Conservation (phyloP, 2,329 filamentous ascomycete species). For the Beauveria bassiana region DNA sequence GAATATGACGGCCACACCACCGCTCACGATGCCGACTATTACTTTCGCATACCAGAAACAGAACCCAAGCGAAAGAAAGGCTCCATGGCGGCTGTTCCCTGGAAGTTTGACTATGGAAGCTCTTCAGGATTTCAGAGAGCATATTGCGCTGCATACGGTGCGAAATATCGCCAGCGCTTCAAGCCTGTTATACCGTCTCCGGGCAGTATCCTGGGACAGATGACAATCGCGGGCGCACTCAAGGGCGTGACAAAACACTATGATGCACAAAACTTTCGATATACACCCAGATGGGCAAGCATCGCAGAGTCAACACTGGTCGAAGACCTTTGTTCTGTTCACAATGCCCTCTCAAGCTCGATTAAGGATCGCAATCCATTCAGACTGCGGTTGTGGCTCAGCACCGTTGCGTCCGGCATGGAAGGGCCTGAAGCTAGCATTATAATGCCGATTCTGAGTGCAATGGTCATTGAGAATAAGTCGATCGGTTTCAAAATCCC, state of each 20-base stretch:
- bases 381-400: neutral
- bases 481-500: neutral
- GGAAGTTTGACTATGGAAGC: neutral
- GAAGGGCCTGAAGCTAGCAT: rapidly evolving
- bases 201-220: neutral
- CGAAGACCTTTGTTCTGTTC: neutral
- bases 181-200: rapidly evolving
- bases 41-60: neutral
- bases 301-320: neutral
- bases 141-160: neutral
- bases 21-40: neutral
- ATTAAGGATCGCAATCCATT: neutral
- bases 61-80: neutral
- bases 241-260: neutral
- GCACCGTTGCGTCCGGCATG: neutral
- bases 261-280: neutral
- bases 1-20: neutral
- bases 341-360: neutral
- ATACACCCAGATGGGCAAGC: neutral
- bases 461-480: rapidly evolving
- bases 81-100: no score
- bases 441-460: neutral
- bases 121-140: neutral
- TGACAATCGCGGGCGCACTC: neutral
- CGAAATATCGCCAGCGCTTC: neutral